A percentile compares a stretch with the other conserved stretches of the same genome.
These are phyloP conservation scores for Fallopia convolvulus DNA, from an alignment of 148 eudicot genomes.

Conservation along the genomic window DNA sequence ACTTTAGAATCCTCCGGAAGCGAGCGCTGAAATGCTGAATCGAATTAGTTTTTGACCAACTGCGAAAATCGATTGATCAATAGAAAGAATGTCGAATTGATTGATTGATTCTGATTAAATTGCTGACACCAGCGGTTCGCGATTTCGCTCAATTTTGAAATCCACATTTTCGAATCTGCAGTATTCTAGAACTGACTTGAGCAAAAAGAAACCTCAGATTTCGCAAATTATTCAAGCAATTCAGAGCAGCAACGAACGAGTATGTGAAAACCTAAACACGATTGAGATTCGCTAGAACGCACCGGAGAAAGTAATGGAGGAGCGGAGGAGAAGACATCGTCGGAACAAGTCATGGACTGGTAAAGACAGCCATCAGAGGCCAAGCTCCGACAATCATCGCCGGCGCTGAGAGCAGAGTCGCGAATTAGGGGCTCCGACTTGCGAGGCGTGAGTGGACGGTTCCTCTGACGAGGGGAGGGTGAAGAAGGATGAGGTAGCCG, in stretches of 20 bases:
- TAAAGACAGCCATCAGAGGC: not conserved
- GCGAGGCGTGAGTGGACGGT: not conserved
- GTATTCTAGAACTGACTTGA: not conserved
- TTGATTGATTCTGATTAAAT: not conserved
- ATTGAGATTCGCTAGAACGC: not conserved
- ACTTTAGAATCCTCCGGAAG: constrained; percentile 56
- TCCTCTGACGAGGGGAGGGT: not conserved
- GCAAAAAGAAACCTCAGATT: not conserved
- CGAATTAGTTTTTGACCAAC: not conserved
- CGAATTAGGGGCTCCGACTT: not conserved
- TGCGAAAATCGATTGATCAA: not conserved
- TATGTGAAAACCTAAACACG: not conserved
- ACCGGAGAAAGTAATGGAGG: constrained; percentile 2
- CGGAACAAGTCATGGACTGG: not conserved
- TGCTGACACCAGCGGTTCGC: not conserved
- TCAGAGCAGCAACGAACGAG: not conserved
- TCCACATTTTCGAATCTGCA: not conserved
- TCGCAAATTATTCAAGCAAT: not conserved
- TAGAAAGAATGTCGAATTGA: not conserved
- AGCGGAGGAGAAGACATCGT: not conserved
- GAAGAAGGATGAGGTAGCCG: not conserved
- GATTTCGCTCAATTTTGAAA: not conserved
- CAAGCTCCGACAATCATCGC: not conserved
- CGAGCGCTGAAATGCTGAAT: not conserved
- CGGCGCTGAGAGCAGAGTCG: not conserved